Percentiles rank a stretch among this genome's conserved stretches.
These are phyloP conservation scores for Oryza meyeriana DNA, from an alignment of 176 grass and related monocot genomes.

Conservation along the genomic window DNA sequence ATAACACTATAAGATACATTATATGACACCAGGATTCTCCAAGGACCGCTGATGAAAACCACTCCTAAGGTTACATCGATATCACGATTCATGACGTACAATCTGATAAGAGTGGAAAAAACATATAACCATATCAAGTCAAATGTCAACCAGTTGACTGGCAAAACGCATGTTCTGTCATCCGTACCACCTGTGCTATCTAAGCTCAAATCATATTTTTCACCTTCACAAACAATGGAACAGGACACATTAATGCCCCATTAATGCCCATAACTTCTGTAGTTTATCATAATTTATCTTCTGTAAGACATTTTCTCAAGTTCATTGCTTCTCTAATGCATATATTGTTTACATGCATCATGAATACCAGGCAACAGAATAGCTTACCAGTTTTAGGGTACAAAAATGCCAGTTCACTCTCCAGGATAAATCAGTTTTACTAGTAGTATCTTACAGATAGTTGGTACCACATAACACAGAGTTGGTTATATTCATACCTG, in stretches of 20 bases:
- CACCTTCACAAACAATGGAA: neutral
- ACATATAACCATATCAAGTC: neutral
- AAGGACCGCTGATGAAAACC: neutral
- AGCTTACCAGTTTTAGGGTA: neutral
- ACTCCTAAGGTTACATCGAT: neutral
- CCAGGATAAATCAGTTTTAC: neutral
- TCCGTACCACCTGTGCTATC: neutral
- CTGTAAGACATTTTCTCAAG: neutral
- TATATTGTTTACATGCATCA: neutral
- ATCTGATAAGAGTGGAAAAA: neutral
- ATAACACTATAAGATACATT: neutral
- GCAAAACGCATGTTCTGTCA: neutral
- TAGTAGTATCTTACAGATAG: neutral
- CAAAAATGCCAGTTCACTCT: neutral
- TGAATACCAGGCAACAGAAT: neutral
- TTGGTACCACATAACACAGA: neutral
- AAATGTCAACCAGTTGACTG: neutral
- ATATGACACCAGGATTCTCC: neutral
- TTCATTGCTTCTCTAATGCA: neutral
- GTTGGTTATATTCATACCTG: neutral
- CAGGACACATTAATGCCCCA: neutral
- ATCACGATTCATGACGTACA: neutral
- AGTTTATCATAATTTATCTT: neutral
- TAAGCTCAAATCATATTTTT: constrained; percentile 23
- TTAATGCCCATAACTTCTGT: neutral